Evolutionary conservation across 1,139 yeast genomes (phyloP).

Genomic region (Saccharomycopsis hybrid): DNA sequence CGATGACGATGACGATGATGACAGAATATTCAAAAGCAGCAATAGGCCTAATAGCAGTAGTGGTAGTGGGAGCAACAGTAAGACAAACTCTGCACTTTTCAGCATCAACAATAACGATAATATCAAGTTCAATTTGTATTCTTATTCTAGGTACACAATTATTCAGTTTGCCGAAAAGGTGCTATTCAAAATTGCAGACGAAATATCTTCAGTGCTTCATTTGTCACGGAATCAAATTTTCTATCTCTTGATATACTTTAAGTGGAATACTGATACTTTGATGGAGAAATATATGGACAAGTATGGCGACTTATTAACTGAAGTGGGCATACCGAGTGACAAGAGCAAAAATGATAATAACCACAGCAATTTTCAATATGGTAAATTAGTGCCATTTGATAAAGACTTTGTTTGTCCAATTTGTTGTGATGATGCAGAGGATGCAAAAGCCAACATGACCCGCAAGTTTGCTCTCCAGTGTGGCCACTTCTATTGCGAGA

Average conservation of each 20-base stretch:
- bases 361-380: conserved; percentile 12
- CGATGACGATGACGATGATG: conserved; percentile 23
- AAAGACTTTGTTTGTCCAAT: conserved; percentile 47
- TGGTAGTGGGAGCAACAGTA: not conserved
- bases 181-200: conserved; percentile 21
- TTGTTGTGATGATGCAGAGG: conserved; percentile 54
- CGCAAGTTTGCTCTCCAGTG: conserved; percentile 55
- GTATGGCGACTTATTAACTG: conserved; percentile 36
- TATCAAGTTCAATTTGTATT: conserved; percentile 27
- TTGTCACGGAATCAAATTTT: conserved; percentile 38
- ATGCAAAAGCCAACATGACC: conserved; percentile 25
- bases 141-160: conserved; percentile 12
- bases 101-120: conserved; percentile 26
- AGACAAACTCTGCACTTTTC: conserved; percentile 15
- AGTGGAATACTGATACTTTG: conserved; percentile 72
- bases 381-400: conserved; percentile 26
- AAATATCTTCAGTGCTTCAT: conserved; percentile 31
- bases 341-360: conserved; percentile 9
- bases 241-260: conserved; percentile 50
- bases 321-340: conserved; percentile 42
- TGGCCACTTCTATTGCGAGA: conserved; percentile 60
- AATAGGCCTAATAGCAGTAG: not conserved
- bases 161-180: conserved; percentile 13
- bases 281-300: conserved; percentile 62
- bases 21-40: conserved; percentile 17